Evolutionary conservation across 805 yeast genomes (phyloP).

Genomic region (Candida bentonensis): DNA sequence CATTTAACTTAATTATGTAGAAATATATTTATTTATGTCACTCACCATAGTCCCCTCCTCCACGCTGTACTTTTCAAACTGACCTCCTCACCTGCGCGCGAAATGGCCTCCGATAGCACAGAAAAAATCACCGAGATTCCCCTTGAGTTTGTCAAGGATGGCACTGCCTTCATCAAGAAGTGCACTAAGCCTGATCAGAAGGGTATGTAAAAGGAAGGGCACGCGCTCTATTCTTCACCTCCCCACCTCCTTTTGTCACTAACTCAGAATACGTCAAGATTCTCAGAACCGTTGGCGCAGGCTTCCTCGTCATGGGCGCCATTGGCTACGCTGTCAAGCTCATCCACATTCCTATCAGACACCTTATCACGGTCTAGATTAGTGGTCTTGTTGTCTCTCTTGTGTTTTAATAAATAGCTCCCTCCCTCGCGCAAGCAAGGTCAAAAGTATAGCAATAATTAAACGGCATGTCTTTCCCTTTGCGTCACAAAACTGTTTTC

Average conservation of each 20-base stretch:
- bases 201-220: too few relatives aligned
- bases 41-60: background rate
- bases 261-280: conserved; percentile 64
- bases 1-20: background rate
- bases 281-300: conserved; percentile 91
- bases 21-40: too few relatives aligned
- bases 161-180: conserved; percentile 72
- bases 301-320: conserved; percentile 94
- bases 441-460: too few relatives aligned
- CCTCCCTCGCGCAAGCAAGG: too few relatives aligned
- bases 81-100: background rate
- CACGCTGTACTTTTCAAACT: background rate
- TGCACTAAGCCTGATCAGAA: conserved; percentile 87
- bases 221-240: background rate
- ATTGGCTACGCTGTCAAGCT: conserved; percentile 93
- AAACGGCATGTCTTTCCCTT: too few relatives aligned
- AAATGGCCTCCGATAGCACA: conserved; percentile 5
- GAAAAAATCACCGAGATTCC: conserved; percentile 80
- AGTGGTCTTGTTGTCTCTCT: too few relatives aligned
- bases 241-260: conserved; percentile 1
- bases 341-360: conserved; percentile 91
- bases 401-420: too few relatives aligned
- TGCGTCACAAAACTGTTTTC: too few relatives aligned
- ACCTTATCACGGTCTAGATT: conserved; percentile 65
- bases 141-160: conserved; percentile 81